Percentiles rank a stretch among this genome's conserved stretches.
These are phyloP conservation scores for Talaromyces trachyspermus DNA, from an alignment of 495 filamentous ascomycete genomes.

Conservation along the genomic window DNA sequence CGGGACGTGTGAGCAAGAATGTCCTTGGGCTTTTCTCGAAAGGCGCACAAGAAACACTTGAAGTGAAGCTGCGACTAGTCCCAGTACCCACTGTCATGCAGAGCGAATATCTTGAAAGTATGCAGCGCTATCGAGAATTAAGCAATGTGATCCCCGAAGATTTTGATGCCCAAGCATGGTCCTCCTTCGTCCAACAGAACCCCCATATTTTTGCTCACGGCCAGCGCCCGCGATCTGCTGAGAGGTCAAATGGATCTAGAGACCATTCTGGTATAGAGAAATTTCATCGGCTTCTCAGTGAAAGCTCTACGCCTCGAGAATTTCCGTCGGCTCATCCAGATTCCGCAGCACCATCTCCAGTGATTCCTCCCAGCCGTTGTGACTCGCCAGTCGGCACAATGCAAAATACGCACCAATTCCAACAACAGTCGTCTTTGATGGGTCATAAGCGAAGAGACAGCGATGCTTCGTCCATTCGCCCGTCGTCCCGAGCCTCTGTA, in stretches of 20 bases:
- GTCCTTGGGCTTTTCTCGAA: slow-evolving; percentile 74
- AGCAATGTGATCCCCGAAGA: slow-evolving; percentile 54
- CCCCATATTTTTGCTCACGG: slow-evolving; percentile 36
- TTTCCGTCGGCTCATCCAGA: slow-evolving; percentile 21
- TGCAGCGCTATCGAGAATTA: slow-evolving; percentile 53
- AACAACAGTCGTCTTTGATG: slow-evolving; percentile 12
- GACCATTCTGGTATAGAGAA: slow-evolving; percentile 49
- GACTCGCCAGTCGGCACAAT: slow-evolving; percentile 30
- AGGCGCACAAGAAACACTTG: slow-evolving; percentile 79
- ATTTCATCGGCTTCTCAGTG: slow-evolving; percentile 43
- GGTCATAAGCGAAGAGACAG: slow-evolving; percentile 15
- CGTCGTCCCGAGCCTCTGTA: slow-evolving; percentile 43
- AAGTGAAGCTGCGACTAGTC: slow-evolving; percentile 85
- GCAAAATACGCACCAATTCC: slow-evolving; percentile 17
- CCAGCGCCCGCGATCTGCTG: slow-evolving; percentile 20
- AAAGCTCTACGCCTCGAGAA: slow-evolving; percentile 37
- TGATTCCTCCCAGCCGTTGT: slow-evolving; percentile 26
- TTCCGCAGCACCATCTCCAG: slow-evolving; percentile 31
- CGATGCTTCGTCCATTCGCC: slow-evolving; percentile 31
- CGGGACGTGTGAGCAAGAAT: slow-evolving; percentile 83
- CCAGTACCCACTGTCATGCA: slow-evolving; percentile 71
- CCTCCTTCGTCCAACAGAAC: slow-evolving; percentile 54
- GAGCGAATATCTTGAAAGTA: slow-evolving; percentile 57
- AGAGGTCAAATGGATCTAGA: slow-evolving; percentile 31
- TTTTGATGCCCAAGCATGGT: slow-evolving; percentile 66